Conservation (phyloP, 495 filamentous ascomycete species). For the Aspergillus kassunensis region DNA sequence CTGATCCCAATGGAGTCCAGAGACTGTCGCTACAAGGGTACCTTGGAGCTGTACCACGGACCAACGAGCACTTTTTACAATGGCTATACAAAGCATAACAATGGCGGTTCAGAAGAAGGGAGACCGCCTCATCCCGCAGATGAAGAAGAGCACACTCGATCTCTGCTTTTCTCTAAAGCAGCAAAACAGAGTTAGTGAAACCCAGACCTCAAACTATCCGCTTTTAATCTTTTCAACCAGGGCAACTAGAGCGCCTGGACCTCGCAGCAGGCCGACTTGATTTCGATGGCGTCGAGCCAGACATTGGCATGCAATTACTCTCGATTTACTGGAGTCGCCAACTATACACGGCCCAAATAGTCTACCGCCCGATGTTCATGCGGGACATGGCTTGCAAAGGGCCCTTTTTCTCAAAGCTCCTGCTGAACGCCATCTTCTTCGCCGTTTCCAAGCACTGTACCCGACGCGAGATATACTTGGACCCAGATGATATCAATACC, state of each 20-base stretch:
- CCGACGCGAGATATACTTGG: constrained; percentile 27
- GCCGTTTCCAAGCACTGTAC: constrained; percentile 34
- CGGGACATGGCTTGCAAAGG: constrained; percentile 36
- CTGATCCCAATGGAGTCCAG: no score
- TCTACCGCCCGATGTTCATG: constrained; percentile 36
- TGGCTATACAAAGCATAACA: no score
- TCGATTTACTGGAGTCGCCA: constrained; percentile 39
- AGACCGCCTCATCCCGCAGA: no score
- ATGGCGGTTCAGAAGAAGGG: no score
- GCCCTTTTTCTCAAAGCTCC: constrained; percentile 43
- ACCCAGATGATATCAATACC: constrained; percentile 31
- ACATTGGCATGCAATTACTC: constrained; percentile 39
- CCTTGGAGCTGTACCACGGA: no score
- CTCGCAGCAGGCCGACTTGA: constrained; percentile 28
- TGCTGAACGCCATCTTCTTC: constrained; percentile 47
- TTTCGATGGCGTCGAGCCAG: constrained; percentile 39
- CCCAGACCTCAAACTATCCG: no score
- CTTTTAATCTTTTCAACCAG: no score
- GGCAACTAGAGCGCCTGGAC: constrained; percentile 29
- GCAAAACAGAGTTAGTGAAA: no score
- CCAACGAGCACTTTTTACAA: no score
- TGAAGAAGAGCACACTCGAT: no score
- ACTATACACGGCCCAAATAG: constrained; percentile 29
- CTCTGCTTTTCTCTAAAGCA: no score
- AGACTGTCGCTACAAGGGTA: no score